Conservation (phyloP, 2,329 filamentous ascomycete species). For the Macroventuria anomochaeta region DNA sequence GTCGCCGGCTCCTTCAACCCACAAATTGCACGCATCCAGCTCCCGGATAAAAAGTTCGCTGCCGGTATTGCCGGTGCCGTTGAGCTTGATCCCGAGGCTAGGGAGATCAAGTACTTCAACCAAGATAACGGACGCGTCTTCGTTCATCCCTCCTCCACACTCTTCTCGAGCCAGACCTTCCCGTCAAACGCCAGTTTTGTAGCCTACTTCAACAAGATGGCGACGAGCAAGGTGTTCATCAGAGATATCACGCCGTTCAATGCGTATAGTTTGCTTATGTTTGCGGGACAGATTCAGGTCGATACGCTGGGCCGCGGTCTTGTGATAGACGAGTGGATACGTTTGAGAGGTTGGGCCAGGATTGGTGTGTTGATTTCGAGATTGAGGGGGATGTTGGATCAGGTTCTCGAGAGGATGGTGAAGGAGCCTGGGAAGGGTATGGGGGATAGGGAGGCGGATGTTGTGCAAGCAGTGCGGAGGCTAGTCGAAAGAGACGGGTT, state of each 20-base stretch:
- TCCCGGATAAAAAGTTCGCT: constrained; percentile 95
- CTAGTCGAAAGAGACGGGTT: constrained; percentile 90
- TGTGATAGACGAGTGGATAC: constrained; percentile 89
- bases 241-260: constrained; percentile 93
- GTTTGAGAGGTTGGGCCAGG: constrained; percentile 87
- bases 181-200: constrained; percentile 77
- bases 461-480: constrained; percentile 78
- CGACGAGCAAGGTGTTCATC: constrained; percentile 90
- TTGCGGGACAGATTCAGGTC: constrained; percentile 82
- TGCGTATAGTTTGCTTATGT: constrained; percentile 84
- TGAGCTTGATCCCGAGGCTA: constrained; percentile 89
- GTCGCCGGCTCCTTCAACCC: constrained; percentile 66
- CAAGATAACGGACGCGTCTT: constrained; percentile 71
- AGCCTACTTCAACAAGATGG: constrained; percentile 90
- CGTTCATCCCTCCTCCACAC: constrained; percentile 84
- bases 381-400: constrained; percentile 84
- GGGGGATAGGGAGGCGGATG: constrained; percentile 57
- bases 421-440: constrained; percentile 72
- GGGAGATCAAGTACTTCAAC: constrained; percentile 89
- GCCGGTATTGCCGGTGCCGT: constrained; percentile 86
- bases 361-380: constrained; percentile 89
- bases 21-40: constrained; percentile 88
- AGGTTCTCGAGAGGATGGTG: constrained; percentile 79
- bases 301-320: constrained; percentile 88
- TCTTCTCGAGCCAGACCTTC: constrained; percentile 84